Percentiles rank a stretch among this genome's conserved stretches.
Evolutionary conservation across 306 rosid species (phyloP).

Genomic region (Heteromeles arbutifolia): DNA sequence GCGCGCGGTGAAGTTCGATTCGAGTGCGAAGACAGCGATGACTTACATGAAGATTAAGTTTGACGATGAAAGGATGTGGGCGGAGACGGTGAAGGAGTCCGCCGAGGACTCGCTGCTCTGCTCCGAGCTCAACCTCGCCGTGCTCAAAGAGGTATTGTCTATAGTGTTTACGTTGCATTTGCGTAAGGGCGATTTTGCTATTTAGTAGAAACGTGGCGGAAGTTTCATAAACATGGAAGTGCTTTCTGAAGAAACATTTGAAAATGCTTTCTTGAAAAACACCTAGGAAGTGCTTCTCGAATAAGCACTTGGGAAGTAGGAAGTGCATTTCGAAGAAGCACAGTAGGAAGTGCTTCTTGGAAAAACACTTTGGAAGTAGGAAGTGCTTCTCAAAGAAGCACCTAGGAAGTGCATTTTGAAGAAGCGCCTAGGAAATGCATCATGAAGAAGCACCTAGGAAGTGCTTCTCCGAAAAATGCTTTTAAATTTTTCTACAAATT

Average conservation of each 20-base stretch:
- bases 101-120: constrained; percentile 62
- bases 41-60: constrained; percentile 57
- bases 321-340: not conserved
- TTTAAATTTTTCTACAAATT: too few relatives aligned
- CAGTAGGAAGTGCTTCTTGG: too few relatives aligned
- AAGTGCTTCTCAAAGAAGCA: too few relatives aligned
- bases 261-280: too few relatives aligned
- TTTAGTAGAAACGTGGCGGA: not conserved
- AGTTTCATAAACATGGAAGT: not conserved
- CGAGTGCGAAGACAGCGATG: constrained; percentile 39
- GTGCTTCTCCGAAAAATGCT: too few relatives aligned
- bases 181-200: not conserved
- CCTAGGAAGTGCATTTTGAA: too few relatives aligned
- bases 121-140: constrained; percentile 68
- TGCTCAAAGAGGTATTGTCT: constrained; percentile 64
- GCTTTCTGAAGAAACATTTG: not conserved
- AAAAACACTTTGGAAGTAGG: too few relatives aligned
- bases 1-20: constrained; percentile 57
- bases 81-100: constrained; percentile 47
- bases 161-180: not conserved
- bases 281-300: not conserved
- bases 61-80: constrained; percentile 53
- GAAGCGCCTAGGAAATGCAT: too few relatives aligned
- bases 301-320: not conserved
- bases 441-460: too few relatives aligned